phyloP scores from a whole-genome alignment of 768 basidiomycete genomes.

The Boletus reticulatus region DNA sequence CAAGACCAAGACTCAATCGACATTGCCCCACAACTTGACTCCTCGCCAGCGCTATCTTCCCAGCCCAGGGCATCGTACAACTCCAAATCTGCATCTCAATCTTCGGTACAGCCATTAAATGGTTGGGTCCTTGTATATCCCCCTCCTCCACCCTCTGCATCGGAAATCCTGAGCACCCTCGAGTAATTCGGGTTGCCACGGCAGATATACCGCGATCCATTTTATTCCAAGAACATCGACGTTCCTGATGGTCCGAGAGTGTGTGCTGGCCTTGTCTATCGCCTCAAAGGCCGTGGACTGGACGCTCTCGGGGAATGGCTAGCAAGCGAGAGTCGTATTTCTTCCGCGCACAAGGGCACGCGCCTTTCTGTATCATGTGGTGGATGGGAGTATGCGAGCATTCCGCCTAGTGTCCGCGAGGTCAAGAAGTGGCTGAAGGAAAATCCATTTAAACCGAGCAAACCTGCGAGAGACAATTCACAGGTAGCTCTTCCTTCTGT shows the following conservation, averaged over 20 bases:
- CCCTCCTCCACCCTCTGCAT: conserved; percentile 45
- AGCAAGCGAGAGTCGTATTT: conserved; percentile 2
- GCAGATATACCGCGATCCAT: conserved; percentile 71
- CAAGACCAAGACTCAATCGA: conserved; percentile 5
- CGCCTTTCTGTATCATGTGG: conserved; percentile 32
- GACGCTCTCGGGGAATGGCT: conserved; percentile 61
- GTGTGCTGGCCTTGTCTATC: conserved; percentile 75
- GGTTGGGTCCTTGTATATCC: conserved; percentile 43
- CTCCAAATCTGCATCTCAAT: conserved; percentile 4
- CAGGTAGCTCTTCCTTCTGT: conserved; percentile 41
- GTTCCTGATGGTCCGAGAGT: conserved; percentile 66
- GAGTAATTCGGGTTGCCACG: conserved; percentile 48
- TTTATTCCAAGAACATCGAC: conserved; percentile 73
- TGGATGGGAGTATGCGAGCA: conserved; percentile 81
- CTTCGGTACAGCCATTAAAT: neutral
- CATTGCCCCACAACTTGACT: neutral
- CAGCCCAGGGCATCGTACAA: conserved; percentile 19
- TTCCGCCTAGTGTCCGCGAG: conserved; percentile 61
- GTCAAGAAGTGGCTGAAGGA: conserved; percentile 52
- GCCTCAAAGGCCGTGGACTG: conserved; percentile 62
- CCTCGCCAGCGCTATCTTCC: neutral
- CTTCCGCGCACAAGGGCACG: neutral
- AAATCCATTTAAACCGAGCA: conserved; percentile 14
- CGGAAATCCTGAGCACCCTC: conserved; percentile 43
- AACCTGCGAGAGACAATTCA: conserved; percentile 37